Conservation (phyloP, 1,139 yeast genomes). For the Yamadazyma pseudoaaseri region DNA sequence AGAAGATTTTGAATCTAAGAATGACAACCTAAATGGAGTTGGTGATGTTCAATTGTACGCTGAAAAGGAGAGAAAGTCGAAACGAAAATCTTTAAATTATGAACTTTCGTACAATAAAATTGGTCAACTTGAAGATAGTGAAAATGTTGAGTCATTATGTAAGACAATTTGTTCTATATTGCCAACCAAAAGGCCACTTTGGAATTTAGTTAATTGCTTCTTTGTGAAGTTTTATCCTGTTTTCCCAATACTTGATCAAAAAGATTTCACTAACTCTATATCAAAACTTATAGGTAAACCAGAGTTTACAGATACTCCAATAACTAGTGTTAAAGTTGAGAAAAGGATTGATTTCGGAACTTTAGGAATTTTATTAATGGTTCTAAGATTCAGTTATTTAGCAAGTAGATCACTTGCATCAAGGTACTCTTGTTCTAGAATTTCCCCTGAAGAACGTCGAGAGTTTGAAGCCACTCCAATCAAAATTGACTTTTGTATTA, state of each 20-base stretch:
- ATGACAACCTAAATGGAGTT: slow-evolving; percentile 19
- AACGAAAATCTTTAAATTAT: background rate
- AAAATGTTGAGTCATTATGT: background rate
- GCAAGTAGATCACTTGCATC: slow-evolving; percentile 23
- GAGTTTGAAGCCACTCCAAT: slow-evolving; percentile 23
- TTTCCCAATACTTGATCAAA: slow-evolving; percentile 49
- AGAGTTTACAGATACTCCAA: slow-evolving; percentile 13
- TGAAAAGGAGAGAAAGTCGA: background rate
- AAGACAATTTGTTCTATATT: slow-evolving; percentile 17
- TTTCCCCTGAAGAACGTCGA: background rate
- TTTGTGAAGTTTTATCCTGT: slow-evolving; percentile 45
- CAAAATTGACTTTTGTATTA: slow-evolving; percentile 28
- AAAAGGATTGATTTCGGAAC: slow-evolving; percentile 31
- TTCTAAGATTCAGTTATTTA: slow-evolving; percentile 29
- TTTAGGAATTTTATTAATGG: slow-evolving; percentile 28
- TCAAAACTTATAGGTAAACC: slow-evolving; percentile 25
- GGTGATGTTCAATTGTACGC: slow-evolving; percentile 18
- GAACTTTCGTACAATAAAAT: background rate
- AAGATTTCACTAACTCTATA: slow-evolving; percentile 19
- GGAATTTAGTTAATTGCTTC: slow-evolving; percentile 47
- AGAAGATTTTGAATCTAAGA: slow-evolving; percentile 3
- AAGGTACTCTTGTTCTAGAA: too few relatives aligned
- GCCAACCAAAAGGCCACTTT: slow-evolving; percentile 42
- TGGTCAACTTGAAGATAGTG: background rate
- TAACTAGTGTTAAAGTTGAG: slow-evolving; percentile 19